These are phyloP conservation scores for Raphanus hybrid DNA, from an alignment of 441 rosid genomes.

Conservation along the genomic window DNA sequence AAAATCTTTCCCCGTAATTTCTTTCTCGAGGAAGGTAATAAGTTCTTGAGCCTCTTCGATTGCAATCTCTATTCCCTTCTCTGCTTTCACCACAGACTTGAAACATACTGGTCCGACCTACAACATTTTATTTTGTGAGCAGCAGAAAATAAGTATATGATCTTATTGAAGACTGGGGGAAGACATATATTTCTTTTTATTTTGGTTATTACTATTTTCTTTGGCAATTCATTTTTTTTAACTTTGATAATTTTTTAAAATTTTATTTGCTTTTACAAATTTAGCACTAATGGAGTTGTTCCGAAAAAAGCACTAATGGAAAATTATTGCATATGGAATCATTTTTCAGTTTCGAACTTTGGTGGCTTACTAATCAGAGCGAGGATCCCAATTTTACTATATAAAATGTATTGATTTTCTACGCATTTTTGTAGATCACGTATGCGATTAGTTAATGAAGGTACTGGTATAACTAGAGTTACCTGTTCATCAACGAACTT, in stretches of 20 bases:
- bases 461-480: background rate
- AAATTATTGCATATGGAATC: background rate
- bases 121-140: background rate
- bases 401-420: background rate
- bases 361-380: background rate
- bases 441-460: background rate
- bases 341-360: background rate
- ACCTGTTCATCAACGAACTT: constrained; percentile 36
- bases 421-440: background rate
- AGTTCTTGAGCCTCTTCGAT: constrained; percentile 24
- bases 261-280: background rate
- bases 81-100: constrained; percentile 18
- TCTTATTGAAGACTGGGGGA: background rate
- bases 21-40: constrained; percentile 25
- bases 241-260: too few species aligned
- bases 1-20: constrained; percentile 26
- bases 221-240: background rate
- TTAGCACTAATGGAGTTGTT: background rate
- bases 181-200: background rate
- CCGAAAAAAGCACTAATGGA: background rate
- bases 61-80: constrained; percentile 26
- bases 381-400: background rate
- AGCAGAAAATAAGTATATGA: background rate
- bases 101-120: constrained; percentile 11
- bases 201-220: background rate